A percentile compares a stretch with the other conserved stretches of the same genome.
phyloP scores from a whole-genome alignment of 2,329 filamentous ascomycete genomes.

The Colletotrichum neosansevieriae region DNA sequence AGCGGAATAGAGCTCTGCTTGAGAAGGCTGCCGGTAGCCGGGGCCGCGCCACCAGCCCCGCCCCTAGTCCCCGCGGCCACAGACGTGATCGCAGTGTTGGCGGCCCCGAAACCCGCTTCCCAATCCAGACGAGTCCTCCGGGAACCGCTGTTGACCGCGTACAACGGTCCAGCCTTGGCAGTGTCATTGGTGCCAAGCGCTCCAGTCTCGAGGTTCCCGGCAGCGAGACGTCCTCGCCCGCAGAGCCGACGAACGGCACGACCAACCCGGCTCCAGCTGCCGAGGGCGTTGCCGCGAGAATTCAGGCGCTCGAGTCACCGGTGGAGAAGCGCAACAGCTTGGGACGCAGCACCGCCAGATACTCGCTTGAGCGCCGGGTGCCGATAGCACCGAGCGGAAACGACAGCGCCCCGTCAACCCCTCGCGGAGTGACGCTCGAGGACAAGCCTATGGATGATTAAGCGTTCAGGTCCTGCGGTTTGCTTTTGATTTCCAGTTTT shows the following conservation, averaged over 20 bases:
- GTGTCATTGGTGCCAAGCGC: conserved; percentile 65
- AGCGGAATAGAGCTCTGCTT: conserved; percentile 85
- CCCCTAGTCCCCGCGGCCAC: conserved; percentile 70
- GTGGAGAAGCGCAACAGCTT: conserved; percentile 76
- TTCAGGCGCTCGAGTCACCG: conserved; percentile 44
- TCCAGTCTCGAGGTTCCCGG: conserved; percentile 86
- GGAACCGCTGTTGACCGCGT: conserved; percentile 59
- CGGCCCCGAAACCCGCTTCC: conserved; percentile 84
- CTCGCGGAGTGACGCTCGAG: conserved; percentile 62
- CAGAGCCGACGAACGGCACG: conserved; percentile 58
- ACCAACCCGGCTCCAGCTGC: conserved; percentile 40
- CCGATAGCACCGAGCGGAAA: conserved; percentile 49
- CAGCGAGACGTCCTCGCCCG: conserved; percentile 57
- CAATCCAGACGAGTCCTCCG: conserved; percentile 77
- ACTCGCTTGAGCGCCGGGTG: conserved; percentile 65
- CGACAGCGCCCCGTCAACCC: conserved; percentile 43
- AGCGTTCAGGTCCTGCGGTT: conserved; percentile 37
- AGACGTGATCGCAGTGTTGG: conserved; percentile 84
- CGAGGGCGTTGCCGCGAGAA: conserved; percentile 34
- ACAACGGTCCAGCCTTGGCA: conserved; percentile 63
- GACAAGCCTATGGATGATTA: conserved; percentile 67
- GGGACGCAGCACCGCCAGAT: conserved; percentile 62
- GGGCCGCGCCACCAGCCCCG: conserved; percentile 81
- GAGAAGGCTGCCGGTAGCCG: conserved; percentile 73
- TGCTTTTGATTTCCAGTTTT: conserved; percentile 14